Evolutionary conservation across 768 basidiomycete species (phyloP), one percentile per base, ranked within the genome.

Genomic region (Lenzites betulinus): DNA sequence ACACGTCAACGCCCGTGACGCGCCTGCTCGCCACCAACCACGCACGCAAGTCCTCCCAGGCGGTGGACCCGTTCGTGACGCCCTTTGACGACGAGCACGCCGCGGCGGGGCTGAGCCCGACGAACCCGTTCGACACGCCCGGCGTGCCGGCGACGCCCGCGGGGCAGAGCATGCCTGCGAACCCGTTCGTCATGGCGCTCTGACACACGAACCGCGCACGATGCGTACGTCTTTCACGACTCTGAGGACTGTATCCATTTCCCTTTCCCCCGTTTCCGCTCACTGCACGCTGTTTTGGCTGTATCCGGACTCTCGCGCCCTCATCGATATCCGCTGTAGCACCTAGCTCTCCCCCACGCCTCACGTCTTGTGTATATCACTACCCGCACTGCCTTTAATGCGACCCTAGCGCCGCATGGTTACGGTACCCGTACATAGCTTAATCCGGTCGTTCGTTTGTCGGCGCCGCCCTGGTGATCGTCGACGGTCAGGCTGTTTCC

Each of bases 11-110:
- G 33, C 79, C 82, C 13, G 74, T 80, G 38, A 79, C 80, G 51
- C 74, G 79, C 42, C 73, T 80, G 58, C 72, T 80, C 63, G 79
- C 81, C 54, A 69, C 76, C 25, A 76, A 74, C 23, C 72, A 80
- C 66, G 75, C 77, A 20, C 75, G 77, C 60, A 71, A 77, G 64
- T 74, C 79, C 51, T 78, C 79, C 46, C 69, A 71, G 54, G 69
- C 76, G 54, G 64, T 70, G 58, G 71, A 83, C 68, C 90, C 90
- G 53, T 92, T 92, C 68, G 81, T 83, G 58, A 90, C 89, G 51
- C 90, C 90, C 8, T 92, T 92, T 72, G 90, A 92, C 71, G 89
- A 90, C 68, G 88, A 89, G 69, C 78, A 82, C 58, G 48, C 51
- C 20, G 67, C 64, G 22, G 18, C 44, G 16, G 36, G 33, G 8